Evolutionary conservation across 2,329 filamentous ascomycete species (phyloP), one percentile per base, ranked within the genome.

Genomic region (Sclerotiophoma versabilis): DNA sequence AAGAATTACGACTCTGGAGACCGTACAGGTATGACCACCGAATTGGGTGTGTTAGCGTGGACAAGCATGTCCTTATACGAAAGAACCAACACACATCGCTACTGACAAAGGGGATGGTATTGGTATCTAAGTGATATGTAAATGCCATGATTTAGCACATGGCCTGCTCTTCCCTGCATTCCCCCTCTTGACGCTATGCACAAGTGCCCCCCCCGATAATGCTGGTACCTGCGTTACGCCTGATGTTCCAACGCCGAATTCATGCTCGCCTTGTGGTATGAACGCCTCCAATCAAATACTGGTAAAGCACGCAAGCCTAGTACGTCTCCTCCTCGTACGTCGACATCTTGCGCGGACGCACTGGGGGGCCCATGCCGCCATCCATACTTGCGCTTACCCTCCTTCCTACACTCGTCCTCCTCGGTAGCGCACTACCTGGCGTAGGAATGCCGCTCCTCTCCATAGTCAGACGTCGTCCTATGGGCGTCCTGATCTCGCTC

Each of bases 281-380:
- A 46, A 49, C 39, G 33, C 51, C 39, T 38, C 38, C 26, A 39
- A 46, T 49, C 39, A 41, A 30, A 49, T 30, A 15, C 32, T 30
- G 17, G 17, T 9, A 27, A 45, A 23, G 17, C 30, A 39, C 45
- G 29, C 45, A 54, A 30, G 19, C 34, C 51, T 54, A 85, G 70
- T 81, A 85, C n/a, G 81, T 84, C 72, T 86, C 83, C 34, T 83
- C 83, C 38, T 84, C 74, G 52, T 65, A 66, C 38, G 59, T 82
- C 81, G 70, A 82, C 65, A 82, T 74, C 63, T 81, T 81, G 59
- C 81, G 75, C 48, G 79, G 78, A 53, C 78, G 70, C 47, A 76
- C 75, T 9, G 80, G 79, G 25, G 79, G 76, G 1, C 66, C 69
- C 77, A 81, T 82, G 57, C 78, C 73, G 36, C 75, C 69, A 14